Evolutionary conservation across 495 filamentous ascomycete genomes (phyloP).

Genomic region (Neurospora intermedia): DNA sequence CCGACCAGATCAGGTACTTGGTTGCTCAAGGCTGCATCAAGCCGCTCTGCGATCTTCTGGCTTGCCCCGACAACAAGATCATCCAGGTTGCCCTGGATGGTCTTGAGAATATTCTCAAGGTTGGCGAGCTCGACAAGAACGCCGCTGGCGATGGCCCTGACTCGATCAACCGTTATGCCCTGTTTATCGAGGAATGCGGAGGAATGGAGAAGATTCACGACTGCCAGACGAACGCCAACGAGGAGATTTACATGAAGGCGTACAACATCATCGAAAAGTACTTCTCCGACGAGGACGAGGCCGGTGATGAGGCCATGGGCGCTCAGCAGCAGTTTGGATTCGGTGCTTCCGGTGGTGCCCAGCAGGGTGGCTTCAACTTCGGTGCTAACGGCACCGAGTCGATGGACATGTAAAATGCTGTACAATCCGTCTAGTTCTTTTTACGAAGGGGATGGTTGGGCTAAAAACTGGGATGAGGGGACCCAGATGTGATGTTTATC

Average conservation of each 20-base stretch:
- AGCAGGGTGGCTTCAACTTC: constrained; percentile 83
- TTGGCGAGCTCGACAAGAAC: constrained; percentile 97
- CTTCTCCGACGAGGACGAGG: constrained; percentile 97
- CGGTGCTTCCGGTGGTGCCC: constrained; percentile 55
- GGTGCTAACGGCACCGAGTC: constrained; percentile 75
- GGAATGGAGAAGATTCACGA: constrained; percentile 99
- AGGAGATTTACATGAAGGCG: constrained; percentile 99
- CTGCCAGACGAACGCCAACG: constrained; percentile 99
- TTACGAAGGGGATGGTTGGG: background rate
- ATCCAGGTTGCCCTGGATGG: constrained; percentile 98
- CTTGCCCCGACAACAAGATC: constrained; percentile 99
- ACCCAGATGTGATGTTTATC: background rate
- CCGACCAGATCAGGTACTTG: constrained; percentile 94
- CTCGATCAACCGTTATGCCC: constrained; percentile 87
- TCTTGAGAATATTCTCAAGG: constrained; percentile 98
- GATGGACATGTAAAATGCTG: constrained; percentile 85
- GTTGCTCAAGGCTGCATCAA: constrained; percentile 92
- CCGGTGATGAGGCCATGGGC: constrained; percentile 52
- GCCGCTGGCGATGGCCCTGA: constrained; percentile 60
- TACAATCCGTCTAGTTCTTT: background rate
- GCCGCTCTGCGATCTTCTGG: constrained; percentile 90
- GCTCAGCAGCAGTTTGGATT: constrained; percentile 67
- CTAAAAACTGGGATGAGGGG: background rate
- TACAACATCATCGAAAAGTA: constrained; percentile 99
- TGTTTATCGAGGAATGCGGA: constrained; percentile 97